Evolutionary conservation across 2,329 filamentous ascomycete genomes (phyloP).

Genomic region (Emmonsiellopsis sp.): DNA sequence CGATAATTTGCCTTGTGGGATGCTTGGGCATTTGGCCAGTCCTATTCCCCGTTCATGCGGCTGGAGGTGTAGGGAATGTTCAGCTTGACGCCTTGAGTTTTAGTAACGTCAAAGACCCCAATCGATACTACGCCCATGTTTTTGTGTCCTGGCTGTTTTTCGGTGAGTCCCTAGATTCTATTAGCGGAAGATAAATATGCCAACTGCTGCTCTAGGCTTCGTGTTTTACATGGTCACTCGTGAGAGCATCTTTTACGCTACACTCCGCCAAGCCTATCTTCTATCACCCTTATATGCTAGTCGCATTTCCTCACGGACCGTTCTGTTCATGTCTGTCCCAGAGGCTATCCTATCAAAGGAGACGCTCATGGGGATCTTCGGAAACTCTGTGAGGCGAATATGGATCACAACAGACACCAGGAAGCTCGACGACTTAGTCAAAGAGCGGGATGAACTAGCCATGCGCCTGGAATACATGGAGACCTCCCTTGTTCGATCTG

Average conservation of each 20-base stretch:
- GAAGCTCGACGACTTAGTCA: constrained; percentile 67
- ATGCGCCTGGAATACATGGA: constrained; percentile 79
- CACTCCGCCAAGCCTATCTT: constrained; percentile 82
- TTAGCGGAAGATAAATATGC: background rate
- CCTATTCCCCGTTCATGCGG: constrained; percentile 78
- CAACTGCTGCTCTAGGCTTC: constrained; percentile 44
- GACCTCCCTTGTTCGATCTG: constrained; percentile 69
- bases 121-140: constrained; percentile 69
- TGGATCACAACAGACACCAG: constrained; percentile 76
- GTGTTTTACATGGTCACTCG: constrained; percentile 78
- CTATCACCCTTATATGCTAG: constrained; percentile 74
- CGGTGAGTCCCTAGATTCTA: constrained; percentile 32
- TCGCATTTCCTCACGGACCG: constrained; percentile 78
- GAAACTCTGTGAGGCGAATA: constrained; percentile 66
- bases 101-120: constrained; percentile 58
- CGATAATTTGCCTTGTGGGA: constrained; percentile 71
- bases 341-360: constrained; percentile 65
- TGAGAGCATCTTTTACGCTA: constrained; percentile 84
- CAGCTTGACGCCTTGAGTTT: constrained; percentile 75
- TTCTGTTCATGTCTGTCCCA: constrained; percentile 81
- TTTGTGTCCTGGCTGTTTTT: constrained; percentile 72
- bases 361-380: constrained; percentile 69
- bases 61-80: constrained; percentile 57
- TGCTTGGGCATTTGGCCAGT: constrained; percentile 80
- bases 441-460: constrained; percentile 68